Evolutionary conservation across 495 filamentous ascomycete genomes (phyloP), one percentile per base, ranked within the genome.

Genomic region (Aspergillus ostianus): DNA sequence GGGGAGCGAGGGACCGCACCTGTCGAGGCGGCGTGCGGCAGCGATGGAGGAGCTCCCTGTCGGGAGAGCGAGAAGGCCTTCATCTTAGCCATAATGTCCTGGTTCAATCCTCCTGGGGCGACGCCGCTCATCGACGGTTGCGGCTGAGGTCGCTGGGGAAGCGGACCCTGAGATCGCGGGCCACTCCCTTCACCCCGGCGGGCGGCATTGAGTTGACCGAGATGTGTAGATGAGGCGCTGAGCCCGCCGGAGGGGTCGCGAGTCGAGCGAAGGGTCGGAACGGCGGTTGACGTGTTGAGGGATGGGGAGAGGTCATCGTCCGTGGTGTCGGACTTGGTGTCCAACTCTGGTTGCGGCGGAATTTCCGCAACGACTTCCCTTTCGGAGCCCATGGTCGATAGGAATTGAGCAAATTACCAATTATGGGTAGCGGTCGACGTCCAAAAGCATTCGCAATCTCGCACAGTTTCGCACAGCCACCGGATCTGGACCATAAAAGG

Each of bases 81-180:
- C 80, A 93, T 87, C 64, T 87, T 92, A 41, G 87, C 89, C 76
- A 89, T 84, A 60, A 97, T 85, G 61, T 95, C 91, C 70, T 88
- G 85, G 46, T 90, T 88, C 20, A 94, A 74, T 29, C 81, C 80
- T 54, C 80, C 81, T 6, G 72, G 72, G 48, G 77, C 77, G 48
- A 80, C 77, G 51, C 78, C 81, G 45, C 85, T 84, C 67, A 87
- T 78, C 10, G 84, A 82, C 10, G 77, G 65, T 12, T 78, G 74
- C 4, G 73, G 76, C 17, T 77, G 72, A 3, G 73, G 76, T n/a
- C 78, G 72, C 44, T 74, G 71, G 45, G 86, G 84, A 5, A 41
- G 8, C 12, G 36, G 36, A 8, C 29, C 29, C 29, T 32, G 29
- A 2, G 73, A 75, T 18, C 78, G 72, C 44, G 75, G 72, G 45